Evolutionary conservation across 805 yeast genomes (phyloP).

Genomic region (Citeromyces matritensis): DNA sequence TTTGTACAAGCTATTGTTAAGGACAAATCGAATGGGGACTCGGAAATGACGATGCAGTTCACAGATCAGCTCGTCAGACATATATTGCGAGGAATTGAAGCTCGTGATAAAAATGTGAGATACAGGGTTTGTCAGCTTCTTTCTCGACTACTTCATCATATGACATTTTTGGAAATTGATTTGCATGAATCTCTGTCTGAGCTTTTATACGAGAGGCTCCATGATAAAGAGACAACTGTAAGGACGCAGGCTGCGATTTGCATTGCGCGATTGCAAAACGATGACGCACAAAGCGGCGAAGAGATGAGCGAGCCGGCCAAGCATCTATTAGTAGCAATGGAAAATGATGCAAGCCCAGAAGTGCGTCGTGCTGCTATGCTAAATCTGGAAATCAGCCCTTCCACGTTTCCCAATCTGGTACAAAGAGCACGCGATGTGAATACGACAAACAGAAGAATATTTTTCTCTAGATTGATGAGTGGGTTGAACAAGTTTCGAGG

Average conservation of each 20-base stretch:
- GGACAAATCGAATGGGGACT: slow-evolving; percentile 8
- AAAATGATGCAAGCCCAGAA: slow-evolving; percentile 73
- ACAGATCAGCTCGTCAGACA: slow-evolving; percentile 49
- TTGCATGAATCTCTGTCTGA: slow-evolving; percentile 48
- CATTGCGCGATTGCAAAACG: slow-evolving; percentile 62
- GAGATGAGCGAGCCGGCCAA: slow-evolving; percentile 5
- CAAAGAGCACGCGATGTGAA: slow-evolving; percentile 79
- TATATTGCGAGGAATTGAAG: slow-evolving; percentile 63
- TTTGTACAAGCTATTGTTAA: slow-evolving; percentile 36
- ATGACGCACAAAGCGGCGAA: slow-evolving; percentile 13
- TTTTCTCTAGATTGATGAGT: slow-evolving; percentile 54
- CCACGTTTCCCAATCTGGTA: slow-evolving; percentile 42
- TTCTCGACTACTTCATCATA: slow-evolving; percentile 52
- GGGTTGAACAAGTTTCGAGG: slow-evolving; percentile 46
- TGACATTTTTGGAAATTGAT: slow-evolving; percentile 65
- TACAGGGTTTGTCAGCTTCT: slow-evolving; percentile 67
- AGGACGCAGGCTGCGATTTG: slow-evolving; percentile 79
- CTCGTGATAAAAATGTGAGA: slow-evolving; percentile 64
- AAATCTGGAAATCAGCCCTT: slow-evolving; percentile 41
- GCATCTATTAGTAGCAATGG: slow-evolving; percentile 29
- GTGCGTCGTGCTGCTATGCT: slow-evolving; percentile 76
- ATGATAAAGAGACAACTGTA: slow-evolving; percentile 64
- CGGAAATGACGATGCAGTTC: slow-evolving; percentile 22
- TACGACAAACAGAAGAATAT: slow-evolving; percentile 52
- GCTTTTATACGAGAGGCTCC: slow-evolving; percentile 45